Evolutionary conservation across 2,329 filamentous ascomycete genomes (phyloP), one percentile per base, ranked within the genome.

Genomic region (Neurospora crassa): DNA sequence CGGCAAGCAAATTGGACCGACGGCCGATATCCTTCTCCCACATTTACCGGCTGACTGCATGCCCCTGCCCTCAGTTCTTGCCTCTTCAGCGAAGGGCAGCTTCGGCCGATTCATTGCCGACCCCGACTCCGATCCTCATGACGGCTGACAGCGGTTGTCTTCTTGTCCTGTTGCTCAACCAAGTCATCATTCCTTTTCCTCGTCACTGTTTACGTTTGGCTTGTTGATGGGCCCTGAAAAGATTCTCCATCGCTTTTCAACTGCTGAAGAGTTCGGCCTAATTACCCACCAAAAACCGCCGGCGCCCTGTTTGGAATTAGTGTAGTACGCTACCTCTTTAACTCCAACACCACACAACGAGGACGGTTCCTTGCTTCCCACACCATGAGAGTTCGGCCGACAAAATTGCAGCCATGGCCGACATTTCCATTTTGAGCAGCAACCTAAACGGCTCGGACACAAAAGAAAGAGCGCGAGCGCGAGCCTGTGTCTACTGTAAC

Each of bases 401-500:
- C 53, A 63, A 59, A 63, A 53, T 18, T 7, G 6, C 69, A 67
- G 41, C 20, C 53, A 72, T 70, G 71, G 68, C 63, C 68, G 69
- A 71, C 37, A 40, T 24, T 20, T 8, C 40, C 29, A n/a, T 34
- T 12, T 40, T 40, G 59, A 59, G 43, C 20, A 47, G 18, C 45
- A 41, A n/a, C 12, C 53, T 14, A 29, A 63, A 8, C 29, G 53
- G 53, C 53, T 34, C 53, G 16, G 20, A 24, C 24, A 59, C 53
- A 0, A 71, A 59, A 10, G 43, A 69, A 14, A 67, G 29, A 29
- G 29, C 29, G 29, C 29, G 67, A 24, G n/a, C 74, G n/a, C 78
- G 80, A 69, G 80, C 80, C 6, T 81, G 80, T 70, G 74, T 71
- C 14, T 79, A 76, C 42, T 81, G 80, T 72, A 80, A 79, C 40